A percentile compares a stretch with the other conserved stretches of the same genome.
Evolutionary conservation across 2,329 filamentous ascomycete species (phyloP).

Genomic region (Trichoderma sp.): DNA sequence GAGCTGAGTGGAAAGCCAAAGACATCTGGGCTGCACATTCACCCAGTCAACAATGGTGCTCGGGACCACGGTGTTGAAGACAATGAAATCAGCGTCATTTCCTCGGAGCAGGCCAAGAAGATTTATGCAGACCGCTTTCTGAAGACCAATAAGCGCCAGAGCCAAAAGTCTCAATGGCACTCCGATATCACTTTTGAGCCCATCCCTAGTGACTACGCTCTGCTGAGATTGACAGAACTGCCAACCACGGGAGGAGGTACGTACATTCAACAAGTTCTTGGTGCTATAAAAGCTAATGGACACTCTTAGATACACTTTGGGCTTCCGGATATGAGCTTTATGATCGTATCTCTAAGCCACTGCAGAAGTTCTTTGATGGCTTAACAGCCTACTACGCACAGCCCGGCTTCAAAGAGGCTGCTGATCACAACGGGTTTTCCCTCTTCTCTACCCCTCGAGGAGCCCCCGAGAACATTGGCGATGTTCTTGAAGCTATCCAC

Average conservation of each 20-base stretch:
- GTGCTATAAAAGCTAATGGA: neutral
- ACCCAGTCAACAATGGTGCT: constrained; percentile 54
- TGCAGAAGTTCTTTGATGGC: constrained; percentile 49
- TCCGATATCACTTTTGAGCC: constrained; percentile 50
- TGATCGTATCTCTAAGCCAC: constrained; percentile 52
- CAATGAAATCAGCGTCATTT: constrained; percentile 51
- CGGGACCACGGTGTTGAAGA: constrained; percentile 42
- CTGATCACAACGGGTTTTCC: constrained; percentile 48
- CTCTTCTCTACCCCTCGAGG: constrained; percentile 49
- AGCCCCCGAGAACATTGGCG: constrained; percentile 58
- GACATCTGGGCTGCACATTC: constrained; percentile 54
- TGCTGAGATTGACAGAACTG: constrained; percentile 57
- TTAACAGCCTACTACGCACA: constrained; percentile 51
- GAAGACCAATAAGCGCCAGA: constrained; percentile 24
- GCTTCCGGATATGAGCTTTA: constrained; percentile 63
- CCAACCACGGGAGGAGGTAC: constrained; percentile 55
- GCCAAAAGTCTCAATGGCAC: constrained; percentile 39
- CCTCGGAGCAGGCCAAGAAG: constrained; percentile 36
- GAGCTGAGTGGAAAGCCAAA: constrained; percentile 41
- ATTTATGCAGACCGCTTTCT: constrained; percentile 56
- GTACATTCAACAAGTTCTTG: neutral
- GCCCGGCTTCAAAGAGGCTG: constrained; percentile 53
- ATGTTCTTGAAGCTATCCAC: constrained; percentile 50
- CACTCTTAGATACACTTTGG: constrained; percentile 49
- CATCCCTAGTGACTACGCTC: constrained; percentile 61